Evolutionary conservation across 257 asterid species (phyloP).

Genomic region (Solanum infundibuliforme): DNA sequence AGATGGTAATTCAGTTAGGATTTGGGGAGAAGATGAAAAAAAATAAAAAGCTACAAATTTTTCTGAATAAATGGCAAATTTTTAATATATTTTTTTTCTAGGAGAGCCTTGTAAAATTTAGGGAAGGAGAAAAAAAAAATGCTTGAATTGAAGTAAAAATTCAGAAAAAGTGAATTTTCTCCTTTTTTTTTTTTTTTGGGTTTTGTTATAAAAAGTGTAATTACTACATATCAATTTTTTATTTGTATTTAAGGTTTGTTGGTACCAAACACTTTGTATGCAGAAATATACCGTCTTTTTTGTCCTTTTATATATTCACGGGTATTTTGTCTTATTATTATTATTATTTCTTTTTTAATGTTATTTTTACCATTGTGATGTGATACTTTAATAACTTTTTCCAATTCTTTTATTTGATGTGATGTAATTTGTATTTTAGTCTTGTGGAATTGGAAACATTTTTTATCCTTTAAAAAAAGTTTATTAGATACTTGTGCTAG

Average conservation of each 20-base stretch:
- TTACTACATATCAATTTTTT: conserved; percentile 55
- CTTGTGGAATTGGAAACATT: background rate
- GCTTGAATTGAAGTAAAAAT: conserved; percentile 23
- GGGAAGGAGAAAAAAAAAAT: conserved; percentile 22
- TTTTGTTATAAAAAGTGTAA: conserved; percentile 60
- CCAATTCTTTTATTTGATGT: background rate
- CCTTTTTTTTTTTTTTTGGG: conserved; percentile 1
- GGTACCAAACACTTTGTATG: conserved; percentile 37
- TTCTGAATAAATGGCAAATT: conserved; percentile 20
- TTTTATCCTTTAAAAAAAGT: background rate
- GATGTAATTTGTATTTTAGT: background rate
- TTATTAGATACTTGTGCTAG: background rate
- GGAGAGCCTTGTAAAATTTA: conserved; percentile 24
- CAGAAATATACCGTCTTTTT: conserved; percentile 8
- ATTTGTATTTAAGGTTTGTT: conserved; percentile 46
- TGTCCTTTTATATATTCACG: background rate
- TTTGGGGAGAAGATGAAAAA: background rate
- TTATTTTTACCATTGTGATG: background rate
- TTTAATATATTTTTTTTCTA: conserved; percentile 10
- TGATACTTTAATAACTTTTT: background rate
- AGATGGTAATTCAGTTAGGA: conserved; percentile 16
- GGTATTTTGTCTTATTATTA: background rate
- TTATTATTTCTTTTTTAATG: background rate
- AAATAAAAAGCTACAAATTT: background rate
- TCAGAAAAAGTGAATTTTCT: conserved; percentile 1